Evolutionary conservation across 768 basidiomycete genomes (phyloP), one percentile per base, ranked within the genome.

Genomic region (Lactarius sp.): DNA sequence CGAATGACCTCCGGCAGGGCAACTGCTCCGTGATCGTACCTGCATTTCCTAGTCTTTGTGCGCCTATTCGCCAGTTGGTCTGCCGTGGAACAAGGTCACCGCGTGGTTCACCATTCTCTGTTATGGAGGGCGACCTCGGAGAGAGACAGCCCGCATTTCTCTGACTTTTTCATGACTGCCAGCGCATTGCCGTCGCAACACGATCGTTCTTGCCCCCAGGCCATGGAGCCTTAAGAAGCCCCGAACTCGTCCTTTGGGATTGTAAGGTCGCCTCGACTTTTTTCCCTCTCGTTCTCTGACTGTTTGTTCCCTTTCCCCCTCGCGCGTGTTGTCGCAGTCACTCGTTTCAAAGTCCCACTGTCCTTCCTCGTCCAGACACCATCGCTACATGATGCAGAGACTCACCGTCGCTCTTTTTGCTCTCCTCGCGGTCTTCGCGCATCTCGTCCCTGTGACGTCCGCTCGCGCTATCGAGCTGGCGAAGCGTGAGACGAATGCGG

Each of bases 351-450:
- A 6, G 20, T 2, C 36, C 53, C 22, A 54, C 53, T 41, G 53
- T 54, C 53, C 53, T 54, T 54, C 13, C 14, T 41, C 22, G 37
- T 41, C 53, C 16, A 13, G 14, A 41, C 9, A n/a, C 31, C 22
- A 52, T 31, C 13, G 2, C 37, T 14, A 5, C 34, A 41, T 22
- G 56, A 62, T 62, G 55, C 49, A 52, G 50, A 62, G 20, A 42
- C 36, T 58, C 44, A 20, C 52, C 27, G 5, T 63, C 44, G 36
- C 49, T 42, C 41, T 63, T 41, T 47, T 63, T 37, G 52, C 51
- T 34, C 33, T 58, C 22, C 22, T 63, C 52, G 51, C 56, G 9
- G 4, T 63, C 4, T 41, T 63, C 27, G 62, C 56, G 3, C 22
- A 47, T 22, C 44, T 58, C 20, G 31, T 36, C 9, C 56, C 62